Conservation (phyloP, 768 basidiomycete genomes). For the Leccinum truebloodii region DNA sequence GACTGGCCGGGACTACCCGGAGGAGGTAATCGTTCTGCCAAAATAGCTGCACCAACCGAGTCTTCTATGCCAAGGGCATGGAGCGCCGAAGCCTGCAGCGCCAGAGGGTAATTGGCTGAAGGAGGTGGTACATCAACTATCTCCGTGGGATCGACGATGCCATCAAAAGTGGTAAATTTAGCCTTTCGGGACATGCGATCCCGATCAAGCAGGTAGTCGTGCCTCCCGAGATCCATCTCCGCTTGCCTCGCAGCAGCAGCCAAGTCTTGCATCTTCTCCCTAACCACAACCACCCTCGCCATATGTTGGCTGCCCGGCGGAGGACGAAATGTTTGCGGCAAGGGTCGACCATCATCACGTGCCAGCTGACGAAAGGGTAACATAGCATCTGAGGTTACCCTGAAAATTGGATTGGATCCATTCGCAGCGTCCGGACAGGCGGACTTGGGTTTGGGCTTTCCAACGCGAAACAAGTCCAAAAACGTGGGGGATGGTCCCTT, state of each 20-base stretch:
- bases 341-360: slow-evolving; percentile 40
- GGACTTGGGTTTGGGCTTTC: slow-evolving; percentile 67
- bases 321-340: slow-evolving; percentile 36
- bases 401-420: slow-evolving; percentile 46
- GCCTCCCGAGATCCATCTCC: slow-evolving; percentile 67
- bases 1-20: slow-evolving; percentile 62
- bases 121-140: slow-evolving; percentile 77
- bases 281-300: slow-evolving; percentile 77
- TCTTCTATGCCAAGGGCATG: slow-evolving; percentile 74
- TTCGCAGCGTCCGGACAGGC: slow-evolving; percentile 46
- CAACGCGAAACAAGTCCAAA: slow-evolving; percentile 70
- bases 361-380: slow-evolving; percentile 44
- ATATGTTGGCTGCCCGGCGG: slow-evolving; percentile 39
- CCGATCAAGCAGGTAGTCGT: slow-evolving; percentile 49
- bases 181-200: slow-evolving; percentile 41
- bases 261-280: slow-evolving; percentile 78
- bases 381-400: slow-evolving; percentile 68
- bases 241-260: slow-evolving; percentile 71
- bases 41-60: slow-evolving; percentile 71
- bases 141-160: slow-evolving; percentile 83
- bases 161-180: slow-evolving; percentile 43
- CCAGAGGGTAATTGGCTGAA: slow-evolving; percentile 67
- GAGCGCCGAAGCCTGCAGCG: slow-evolving; percentile 72
- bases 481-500: slow-evolving; percentile 55
- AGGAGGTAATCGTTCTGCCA: slow-evolving; percentile 74